Evolutionary conservation across 1,139 yeast genomes (phyloP), one percentile per base, ranked within the genome.

Genomic region (Suhomyces yuchorum): DNA sequence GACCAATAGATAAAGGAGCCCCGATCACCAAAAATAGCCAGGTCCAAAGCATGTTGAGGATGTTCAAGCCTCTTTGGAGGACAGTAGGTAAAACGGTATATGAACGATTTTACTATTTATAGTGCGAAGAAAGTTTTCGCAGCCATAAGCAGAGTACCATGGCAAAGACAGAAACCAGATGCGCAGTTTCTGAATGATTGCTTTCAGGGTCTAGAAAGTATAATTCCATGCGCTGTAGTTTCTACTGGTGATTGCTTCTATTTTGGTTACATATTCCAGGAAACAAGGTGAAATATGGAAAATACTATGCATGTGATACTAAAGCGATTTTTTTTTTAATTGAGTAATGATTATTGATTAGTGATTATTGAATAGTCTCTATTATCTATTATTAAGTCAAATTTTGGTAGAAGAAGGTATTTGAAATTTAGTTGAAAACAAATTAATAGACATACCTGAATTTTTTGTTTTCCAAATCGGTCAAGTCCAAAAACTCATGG

Each of bases 401-500:
- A 11, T 28, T 28, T 12, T 12, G 14, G 9, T 6, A 9, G 32
- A 28, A 8, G 12, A 23, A 23, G 26, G 26, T 12, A 8, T 23
- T 9, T 23, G 8, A 12, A 23, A 9, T 8, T 23, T 23, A 23
- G n/a, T 3, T 11, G 8, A 11, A 12, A 3, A 36, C 17, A 22
- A 36, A 12, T 23, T 45, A 50, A 34, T 42, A 49, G 8, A 43
- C 20, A 38, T 52, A 52, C 37, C 57, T 47, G 44, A 63, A 63
- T 36, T 57, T 54, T 28, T 52, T 51, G 48, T 61, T 60, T 36
- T 60, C 58, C 20, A 48, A 43, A 28, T 60, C 65, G 2, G 64
- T 60, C 51, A 55, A 50, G 44, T 60, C 64, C 43, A 60, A 56
- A 51, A 66, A 70, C 54, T 71, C 69, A 47, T 56, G 58, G 43